phyloP scores from a whole-genome alignment of 805 yeast species.

The Schizosaccharomyces octosporus region DNA sequence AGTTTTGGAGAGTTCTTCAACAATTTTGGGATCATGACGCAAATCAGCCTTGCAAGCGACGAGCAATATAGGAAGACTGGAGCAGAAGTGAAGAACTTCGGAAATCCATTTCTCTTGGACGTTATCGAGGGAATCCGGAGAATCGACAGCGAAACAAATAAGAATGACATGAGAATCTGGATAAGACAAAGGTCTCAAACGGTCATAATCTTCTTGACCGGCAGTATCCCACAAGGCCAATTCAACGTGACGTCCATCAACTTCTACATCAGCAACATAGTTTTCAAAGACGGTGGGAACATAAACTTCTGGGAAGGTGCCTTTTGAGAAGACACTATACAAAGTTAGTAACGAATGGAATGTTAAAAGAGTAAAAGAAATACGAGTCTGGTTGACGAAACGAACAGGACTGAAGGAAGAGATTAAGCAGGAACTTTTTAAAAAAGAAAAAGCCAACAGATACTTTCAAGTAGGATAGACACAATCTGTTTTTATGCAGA shows the following conservation, averaged over 20 bases:
- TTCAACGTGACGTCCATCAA: conserved; percentile 77
- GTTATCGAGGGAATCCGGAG: conserved; percentile 78
- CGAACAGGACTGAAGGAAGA: not conserved
- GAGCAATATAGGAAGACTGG: conserved; percentile 72
- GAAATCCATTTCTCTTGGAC: conserved; percentile 92
- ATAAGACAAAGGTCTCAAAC: conserved; percentile 71
- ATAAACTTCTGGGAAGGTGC: conserved; percentile 78
- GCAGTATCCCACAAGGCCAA: conserved; percentile 95
- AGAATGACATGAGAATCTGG: conserved; percentile 82
- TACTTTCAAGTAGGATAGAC: too few relatives aligned
- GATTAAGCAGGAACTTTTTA: not conserved
- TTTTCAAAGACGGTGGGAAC: conserved; percentile 94
- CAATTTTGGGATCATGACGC: conserved; percentile 56
- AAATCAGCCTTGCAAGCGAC: conserved; percentile 84
- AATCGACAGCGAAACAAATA: conserved; percentile 73
- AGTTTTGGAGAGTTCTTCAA: conserved; percentile 47
- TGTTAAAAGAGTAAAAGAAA: not conserved
- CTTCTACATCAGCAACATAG: conserved; percentile 89
- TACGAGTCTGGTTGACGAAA: not conserved
- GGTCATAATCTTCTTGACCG: conserved; percentile 93
- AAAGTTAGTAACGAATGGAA: not conserved
- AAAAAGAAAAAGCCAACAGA: too few relatives aligned
- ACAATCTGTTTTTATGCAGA: too few relatives aligned
- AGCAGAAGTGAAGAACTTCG: conserved; percentile 82
- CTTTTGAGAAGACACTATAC: conserved; percentile 44